Evolutionary conservation across 768 basidiomycete genomes (phyloP).

Genomic region (Xerocomellus dryophilus): DNA sequence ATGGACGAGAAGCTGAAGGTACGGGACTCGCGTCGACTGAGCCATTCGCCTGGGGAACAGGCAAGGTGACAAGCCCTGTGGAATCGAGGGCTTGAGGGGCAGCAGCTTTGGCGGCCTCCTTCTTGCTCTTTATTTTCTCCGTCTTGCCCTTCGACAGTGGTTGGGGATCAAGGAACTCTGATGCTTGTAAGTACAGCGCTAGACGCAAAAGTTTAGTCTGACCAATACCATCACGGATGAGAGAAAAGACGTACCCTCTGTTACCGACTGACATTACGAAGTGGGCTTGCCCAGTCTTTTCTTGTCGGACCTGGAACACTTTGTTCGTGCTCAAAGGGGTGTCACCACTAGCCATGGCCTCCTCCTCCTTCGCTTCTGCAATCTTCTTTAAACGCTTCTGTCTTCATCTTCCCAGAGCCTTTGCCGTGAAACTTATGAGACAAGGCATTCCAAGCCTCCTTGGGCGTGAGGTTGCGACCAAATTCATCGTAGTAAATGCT

Average conservation of each 20-base stretch:
- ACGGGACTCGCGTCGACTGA: constrained; percentile 41
- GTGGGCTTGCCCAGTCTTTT: constrained; percentile 93
- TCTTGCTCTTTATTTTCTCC: constrained; percentile 80
- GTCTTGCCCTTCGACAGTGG: constrained; percentile 81
- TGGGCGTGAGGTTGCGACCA: constrained; percentile 80
- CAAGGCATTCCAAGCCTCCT: constrained; percentile 98
- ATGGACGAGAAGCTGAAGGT: constrained; percentile 36
- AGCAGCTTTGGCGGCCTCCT: constrained; percentile 53
- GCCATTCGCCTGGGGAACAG: constrained; percentile 52
- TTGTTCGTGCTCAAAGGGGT: constrained; percentile 93
- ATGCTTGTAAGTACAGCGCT: constrained; percentile 83
- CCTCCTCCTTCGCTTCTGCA: constrained; percentile 89
- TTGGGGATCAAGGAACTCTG: constrained; percentile 77
- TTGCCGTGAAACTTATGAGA: constrained; percentile 99
- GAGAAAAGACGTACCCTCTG: constrained; percentile 59
- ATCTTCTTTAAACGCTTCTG: constrained; percentile 95
- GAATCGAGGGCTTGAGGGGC: constrained; percentile 45
- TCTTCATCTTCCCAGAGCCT: constrained; percentile 94
- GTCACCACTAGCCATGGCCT: constrained; percentile 88
- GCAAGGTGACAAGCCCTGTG: constrained; percentile 70
- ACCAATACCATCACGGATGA: not conserved
- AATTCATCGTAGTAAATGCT: constrained; percentile 97
- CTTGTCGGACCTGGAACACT: constrained; percentile 90
- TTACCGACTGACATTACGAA: constrained; percentile 95
- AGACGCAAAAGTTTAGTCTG: constrained; percentile 11